Evolutionary conservation across 225 moss, liverwort and hornwort species (phyloP), one percentile per base, ranked within the genome.

Genomic region (Climacium dendroides): DNA sequence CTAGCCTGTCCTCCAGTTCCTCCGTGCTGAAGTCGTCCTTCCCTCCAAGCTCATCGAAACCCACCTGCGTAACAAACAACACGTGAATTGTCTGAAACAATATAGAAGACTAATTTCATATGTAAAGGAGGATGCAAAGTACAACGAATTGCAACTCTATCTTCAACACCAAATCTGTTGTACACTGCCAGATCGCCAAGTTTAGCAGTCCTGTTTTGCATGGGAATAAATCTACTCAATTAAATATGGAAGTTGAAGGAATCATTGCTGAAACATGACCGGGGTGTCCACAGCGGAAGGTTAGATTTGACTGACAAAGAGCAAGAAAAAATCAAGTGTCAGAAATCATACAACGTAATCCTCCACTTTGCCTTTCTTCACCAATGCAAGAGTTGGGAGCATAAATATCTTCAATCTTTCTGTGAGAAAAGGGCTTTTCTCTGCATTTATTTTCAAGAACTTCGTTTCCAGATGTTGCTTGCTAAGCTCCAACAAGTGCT

Each of bases 21-120:
- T 99, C 99, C 9, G 96, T 96, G 91, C 93, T 95, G 87, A 99
- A 99, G 75, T 97, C 96, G 41, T 99, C 96, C 59, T 92, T 93
- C 5, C 99, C 99, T 83, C 99, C 99, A 39, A 99, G 96, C 50
- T 97, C 97, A 90, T 99, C 99, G 90, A 99, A 99, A 19, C 98
- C 99, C 87, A 99, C 97, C 98, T 97, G 90, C 32, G n/a, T 62
- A 72, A 79, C 79, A 69, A 43, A 64, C n/a, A 74, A 61, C 11
- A 73, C 55, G 52, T 62, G 67, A 69, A 50, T 55, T 62, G 14
- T 83, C 45, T 26, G 45, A 71, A 45, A 82, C 54, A 45, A 34
- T 35, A 32, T 7, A 39, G 28, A 76, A 55, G 20, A 64, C 60
- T 84, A 47, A 69, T 48, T 67, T 54, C 58, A 86, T 39, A 78